Evolutionary conservation across 331 rosid genomes (phyloP).

Genomic region (Erythrophleum ivorense): DNA sequence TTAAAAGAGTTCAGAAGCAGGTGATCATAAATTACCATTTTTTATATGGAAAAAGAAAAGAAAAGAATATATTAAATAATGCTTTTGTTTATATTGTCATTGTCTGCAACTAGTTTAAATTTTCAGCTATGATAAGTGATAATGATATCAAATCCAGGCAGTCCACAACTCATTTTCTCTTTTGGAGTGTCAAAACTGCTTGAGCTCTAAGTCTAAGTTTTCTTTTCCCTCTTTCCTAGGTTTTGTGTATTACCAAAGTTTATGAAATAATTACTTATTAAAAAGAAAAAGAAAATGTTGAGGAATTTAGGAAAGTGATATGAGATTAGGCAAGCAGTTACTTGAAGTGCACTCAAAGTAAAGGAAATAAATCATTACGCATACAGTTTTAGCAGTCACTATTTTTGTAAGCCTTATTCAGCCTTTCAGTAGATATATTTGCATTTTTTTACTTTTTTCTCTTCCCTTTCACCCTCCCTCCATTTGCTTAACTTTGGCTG

Average conservation of each 20-base stretch:
- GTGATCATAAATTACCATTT: not conserved
- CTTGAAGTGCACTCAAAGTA: too few relatives aligned
- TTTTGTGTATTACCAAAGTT: too few relatives aligned
- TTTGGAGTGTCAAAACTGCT: not conserved
- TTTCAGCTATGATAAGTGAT: not conserved
- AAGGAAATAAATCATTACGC: too few relatives aligned
- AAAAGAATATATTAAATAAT: not conserved
- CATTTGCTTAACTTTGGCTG: not conserved
- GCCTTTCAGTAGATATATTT: too few relatives aligned
- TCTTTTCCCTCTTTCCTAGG: too few relatives aligned
- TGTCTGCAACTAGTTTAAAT: not conserved
- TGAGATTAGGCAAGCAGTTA: too few relatives aligned
- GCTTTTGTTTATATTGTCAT: not conserved
- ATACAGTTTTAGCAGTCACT: too few relatives aligned
- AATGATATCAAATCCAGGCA: not conserved
- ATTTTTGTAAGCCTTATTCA: too few relatives aligned
- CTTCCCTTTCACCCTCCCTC: not conserved
- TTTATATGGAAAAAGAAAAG: not conserved
- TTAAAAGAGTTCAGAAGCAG: not conserved
- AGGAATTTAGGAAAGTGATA: too few relatives aligned
- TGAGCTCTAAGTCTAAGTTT: not conserved
- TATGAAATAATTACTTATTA: too few relatives aligned
- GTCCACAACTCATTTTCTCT: not conserved
- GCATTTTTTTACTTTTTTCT: not conserved
- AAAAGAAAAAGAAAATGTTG: too few relatives aligned